These are phyloP conservation scores for Hysterangium stoloniferum DNA, from an alignment of 768 basidiomycete species.

Conservation along the genomic window DNA sequence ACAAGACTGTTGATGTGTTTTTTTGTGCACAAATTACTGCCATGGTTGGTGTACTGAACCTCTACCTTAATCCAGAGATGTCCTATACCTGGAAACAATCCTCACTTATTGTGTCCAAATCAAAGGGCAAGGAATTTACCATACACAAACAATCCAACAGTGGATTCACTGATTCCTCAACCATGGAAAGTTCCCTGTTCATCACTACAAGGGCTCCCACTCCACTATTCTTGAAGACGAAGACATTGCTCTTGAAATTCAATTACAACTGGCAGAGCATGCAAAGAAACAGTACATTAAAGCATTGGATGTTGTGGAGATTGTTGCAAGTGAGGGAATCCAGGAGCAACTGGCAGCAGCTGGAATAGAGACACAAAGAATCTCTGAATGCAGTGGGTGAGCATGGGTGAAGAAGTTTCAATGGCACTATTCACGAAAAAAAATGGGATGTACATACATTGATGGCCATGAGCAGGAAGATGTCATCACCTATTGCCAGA, in stretches of 20 bases:
- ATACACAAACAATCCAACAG: slow-evolving; percentile 22
- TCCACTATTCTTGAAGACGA: slow-evolving; percentile 12
- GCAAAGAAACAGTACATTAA: slow-evolving; percentile 8
- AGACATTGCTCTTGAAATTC: slow-evolving; percentile 2
- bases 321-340: slow-evolving; percentile 3
- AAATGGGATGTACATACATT: slow-evolving; percentile 14
- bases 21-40: slow-evolving; percentile 22
- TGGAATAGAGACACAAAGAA: slow-evolving; percentile 4
- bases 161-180: slow-evolving; percentile 19
- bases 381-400: slow-evolving; percentile 10
- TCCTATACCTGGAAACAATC: slow-evolving; percentile 27
- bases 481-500: slow-evolving; percentile 14
- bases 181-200: slow-evolving; percentile 1
- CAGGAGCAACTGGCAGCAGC: slow-evolving; percentile 1
- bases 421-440: slow-evolving; percentile 9
- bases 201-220: slow-evolving; percentile 4
- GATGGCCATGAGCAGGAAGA: slow-evolving; percentile 17
- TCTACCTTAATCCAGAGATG: slow-evolving; percentile 27
- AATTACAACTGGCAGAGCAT: slow-evolving; percentile 11
- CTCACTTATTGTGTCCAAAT: slow-evolving; percentile 24
- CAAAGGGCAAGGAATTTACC: slow-evolving; percentile 21
- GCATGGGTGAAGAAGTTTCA: slow-evolving; percentile 12
- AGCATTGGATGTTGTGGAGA: slow-evolving; percentile 13
- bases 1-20: slow-evolving; percentile 26
- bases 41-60: slow-evolving; percentile 28